phyloP scores from a whole-genome alignment of 257 asterid genomes.

The Solanum lycopersicoides region DNA sequence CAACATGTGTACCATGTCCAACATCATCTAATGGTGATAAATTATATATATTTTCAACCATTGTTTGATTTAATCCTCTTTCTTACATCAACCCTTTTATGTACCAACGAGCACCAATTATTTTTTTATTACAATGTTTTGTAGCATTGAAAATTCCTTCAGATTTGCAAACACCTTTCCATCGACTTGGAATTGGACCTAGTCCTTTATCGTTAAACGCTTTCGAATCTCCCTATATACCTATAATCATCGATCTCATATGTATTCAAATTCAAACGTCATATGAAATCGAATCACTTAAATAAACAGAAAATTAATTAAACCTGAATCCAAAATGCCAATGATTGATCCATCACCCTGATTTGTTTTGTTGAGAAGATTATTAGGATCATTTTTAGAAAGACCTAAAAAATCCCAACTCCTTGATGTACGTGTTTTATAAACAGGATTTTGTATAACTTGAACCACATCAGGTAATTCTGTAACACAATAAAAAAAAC shows the following conservation, averaged over 20 bases:
- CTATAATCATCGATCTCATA: neutral
- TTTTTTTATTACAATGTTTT: neutral
- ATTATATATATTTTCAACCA: neutral
- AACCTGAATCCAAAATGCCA: no score
- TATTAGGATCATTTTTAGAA: no score
- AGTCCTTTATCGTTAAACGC: conserved; percentile 4
- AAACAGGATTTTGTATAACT: no score
- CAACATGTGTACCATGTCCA: neutral
- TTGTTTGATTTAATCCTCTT: neutral
- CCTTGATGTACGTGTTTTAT: no score
- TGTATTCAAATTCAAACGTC: no score
- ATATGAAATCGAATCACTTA: no score
- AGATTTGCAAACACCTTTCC: conserved; percentile 9
- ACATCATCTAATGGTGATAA: neutral
- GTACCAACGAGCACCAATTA: neutral
- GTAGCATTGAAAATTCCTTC: neutral
- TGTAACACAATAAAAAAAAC: no score
- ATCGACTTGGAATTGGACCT: neutral
- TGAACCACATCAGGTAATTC: no score
- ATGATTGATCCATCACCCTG: no score
- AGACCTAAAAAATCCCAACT: no score
- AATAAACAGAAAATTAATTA: no score
- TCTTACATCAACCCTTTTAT: neutral
- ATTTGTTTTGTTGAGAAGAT: no score
- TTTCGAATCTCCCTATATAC: neutral